phyloP scores from a whole-genome alignment of 75 land plant genomes.

The Sequoiadendron giganteum region DNA sequence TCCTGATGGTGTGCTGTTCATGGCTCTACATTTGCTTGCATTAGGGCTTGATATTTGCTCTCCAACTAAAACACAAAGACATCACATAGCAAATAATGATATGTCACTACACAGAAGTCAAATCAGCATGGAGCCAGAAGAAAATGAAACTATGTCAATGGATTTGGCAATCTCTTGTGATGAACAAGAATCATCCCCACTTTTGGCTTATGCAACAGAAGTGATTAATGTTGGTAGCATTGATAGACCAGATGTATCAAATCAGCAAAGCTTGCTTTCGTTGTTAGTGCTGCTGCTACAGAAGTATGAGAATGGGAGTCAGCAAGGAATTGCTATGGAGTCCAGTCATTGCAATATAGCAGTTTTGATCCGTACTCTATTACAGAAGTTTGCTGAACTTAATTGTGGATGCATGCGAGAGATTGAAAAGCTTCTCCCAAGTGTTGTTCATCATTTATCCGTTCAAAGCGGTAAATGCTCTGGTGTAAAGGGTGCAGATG shows the following conservation, averaged over 20 bases:
- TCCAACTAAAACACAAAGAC: background rate
- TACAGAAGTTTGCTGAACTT: slow-evolving; percentile 72
- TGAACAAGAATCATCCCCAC: slow-evolving; percentile 39
- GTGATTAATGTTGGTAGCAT: slow-evolving; percentile 33
- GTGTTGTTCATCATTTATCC: slow-evolving; percentile 32
- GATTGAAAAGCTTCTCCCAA: slow-evolving; percentile 69
- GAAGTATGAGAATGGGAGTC: slow-evolving; percentile 47
- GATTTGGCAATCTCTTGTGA: background rate
- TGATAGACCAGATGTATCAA: slow-evolving; percentile 22
- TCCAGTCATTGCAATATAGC: slow-evolving; percentile 49
- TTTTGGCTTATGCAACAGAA: slow-evolving; percentile 64
- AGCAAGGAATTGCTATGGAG: slow-evolving; percentile 26
- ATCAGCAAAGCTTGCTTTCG: slow-evolving; percentile 70
- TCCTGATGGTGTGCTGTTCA: slow-evolving; percentile 79
- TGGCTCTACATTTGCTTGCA: slow-evolving; percentile 79
- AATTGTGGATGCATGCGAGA: slow-evolving; percentile 54
- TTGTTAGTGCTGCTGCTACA: slow-evolving; percentile 70
- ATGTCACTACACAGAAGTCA: background rate
- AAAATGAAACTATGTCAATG: slow-evolving; percentile 3
- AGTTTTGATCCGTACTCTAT: slow-evolving; percentile 46
- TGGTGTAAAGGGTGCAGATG: background rate
- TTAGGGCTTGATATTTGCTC: slow-evolving; percentile 76
- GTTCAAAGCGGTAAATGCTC: background rate
- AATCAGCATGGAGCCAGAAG: background rate
- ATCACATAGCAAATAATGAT: background rate